Base-by-base conservation (phyloP, 1,284 basidiomycete genomes). In the Leucocoprinus gongylophorus region DNA sequence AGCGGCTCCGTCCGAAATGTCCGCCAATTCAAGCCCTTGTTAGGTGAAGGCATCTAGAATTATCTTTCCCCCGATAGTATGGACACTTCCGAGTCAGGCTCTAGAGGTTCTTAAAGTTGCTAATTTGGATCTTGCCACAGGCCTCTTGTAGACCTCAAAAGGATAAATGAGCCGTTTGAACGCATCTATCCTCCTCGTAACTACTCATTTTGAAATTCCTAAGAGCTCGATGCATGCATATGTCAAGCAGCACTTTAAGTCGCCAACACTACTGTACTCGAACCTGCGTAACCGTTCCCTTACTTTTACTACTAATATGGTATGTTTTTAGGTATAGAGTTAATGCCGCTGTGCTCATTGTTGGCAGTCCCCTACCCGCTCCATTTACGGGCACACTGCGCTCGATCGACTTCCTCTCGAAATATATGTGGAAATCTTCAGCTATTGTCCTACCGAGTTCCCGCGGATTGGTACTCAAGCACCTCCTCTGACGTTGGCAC, bases 401-500 rank as follows among this genome's bases (percentile, higher is more conserved):
- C 69, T 71, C 54, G 58, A 64, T 48, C 50, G 53, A n/a, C 60
- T 73, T 2, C 71, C 71, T 10, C 30, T 66, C 26, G 71, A 73
- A 57, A 57, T 73, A 3, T 64, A 63, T 46, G 61, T 65, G 38
- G 67, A 70, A 57, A 69, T 74, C 23, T 72, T 72, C 55, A 55
- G 51, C 6, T 57, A 63, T 32, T 66, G 64, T 50, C 50, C 65
- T 28, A 50, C 59, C 18, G 52, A 58, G 0, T 65, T 63, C 45
- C 61, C 68, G 26, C 55, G 48, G 15, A 59, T 71, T 37, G 55
- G 55, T 39, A 39, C 54, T 43, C 55, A 56, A 35, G 63, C 64
- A 37, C 62, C 62, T 1, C 70, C 71, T 23, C 54, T 67, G 28
- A 45, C 67, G n/a, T 53, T 74, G 30, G 61, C 68, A 21, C 60